Base-by-base conservation (phyloP, 495 filamentous ascomycete species). In the Echria macrotheca region DNA sequence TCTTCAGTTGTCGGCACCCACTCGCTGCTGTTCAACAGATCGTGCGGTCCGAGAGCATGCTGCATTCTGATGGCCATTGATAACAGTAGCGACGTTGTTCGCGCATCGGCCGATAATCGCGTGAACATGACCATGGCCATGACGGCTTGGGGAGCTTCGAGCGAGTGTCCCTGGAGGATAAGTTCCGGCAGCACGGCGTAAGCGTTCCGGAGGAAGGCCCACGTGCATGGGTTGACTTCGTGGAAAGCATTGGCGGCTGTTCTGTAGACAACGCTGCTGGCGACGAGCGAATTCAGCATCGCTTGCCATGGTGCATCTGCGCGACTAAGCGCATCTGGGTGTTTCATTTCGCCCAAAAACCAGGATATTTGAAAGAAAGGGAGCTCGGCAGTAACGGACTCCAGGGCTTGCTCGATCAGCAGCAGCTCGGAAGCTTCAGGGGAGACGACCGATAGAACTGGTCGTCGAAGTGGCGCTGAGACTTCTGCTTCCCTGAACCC, bases 141-240 rank as follows among this genome's bases (percentile, higher is more conserved):
- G 3, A 41, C 38, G 15, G 38, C 38, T 21, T 41, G 38, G 6
- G 21, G 8, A 10, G 38, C 38, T 17, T 21, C 38, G 21, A 41
- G 3, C 17, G 3, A 28, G 15, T 38, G n/a, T 4, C 46, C 35
- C 3, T 49, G 33, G 22, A 49, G 21, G 22, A 49, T 29, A 24
- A 49, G 46, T 12, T 49, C 46, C 7, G 46, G 46, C 7, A 49
- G 33, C 9, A 49, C 35, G 17, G 46, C 46, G 11, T 49, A 49
- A 18, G 46, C 32, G 17, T 49, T 49, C 11, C 33, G 19, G 35
- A 49, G 40, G 24, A 49, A 40, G 5, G 22, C 12, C 46, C 46
- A 49, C 1, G 32, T 1, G 33, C 40, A 40, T 4, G 24, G 19
- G 2, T 33, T 12, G 8, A 40, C 21, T 11, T 49, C 46, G 17